These are phyloP conservation scores for Pseudogymnoascus sp. DNA, from an alignment of 2,329 filamentous ascomycete species.

Conservation along the genomic window DNA sequence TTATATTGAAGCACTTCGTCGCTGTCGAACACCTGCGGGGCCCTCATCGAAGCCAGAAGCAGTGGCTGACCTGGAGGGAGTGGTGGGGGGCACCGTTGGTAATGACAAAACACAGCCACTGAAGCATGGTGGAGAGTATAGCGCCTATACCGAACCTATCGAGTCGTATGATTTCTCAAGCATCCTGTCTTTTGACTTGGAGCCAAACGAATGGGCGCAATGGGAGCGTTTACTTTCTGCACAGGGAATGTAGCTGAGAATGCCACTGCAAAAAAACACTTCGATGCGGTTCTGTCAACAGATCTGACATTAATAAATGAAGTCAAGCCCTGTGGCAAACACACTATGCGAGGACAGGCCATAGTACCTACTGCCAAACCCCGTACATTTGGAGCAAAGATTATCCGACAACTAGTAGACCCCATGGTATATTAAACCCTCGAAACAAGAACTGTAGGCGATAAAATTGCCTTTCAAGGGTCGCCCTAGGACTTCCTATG, in stretches of 20 bases:
- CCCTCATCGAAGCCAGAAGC: slow-evolving; percentile 7
- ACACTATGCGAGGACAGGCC: background rate
- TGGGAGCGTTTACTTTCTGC: slow-evolving; percentile 26
- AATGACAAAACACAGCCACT: background rate
- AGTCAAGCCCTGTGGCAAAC: background rate
- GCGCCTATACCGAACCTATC: slow-evolving; percentile 12
- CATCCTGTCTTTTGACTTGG: slow-evolving; percentile 24
- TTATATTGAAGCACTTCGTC: slow-evolving; percentile 22
- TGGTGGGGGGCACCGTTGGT: background rate
- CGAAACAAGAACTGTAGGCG: background rate
- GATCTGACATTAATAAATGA: background rate
- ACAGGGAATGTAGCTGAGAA: slow-evolving; percentile 12
- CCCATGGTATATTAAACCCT: background rate
- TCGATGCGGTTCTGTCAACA: background rate
- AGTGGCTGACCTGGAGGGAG: background rate
- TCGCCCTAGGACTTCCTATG: background rate
- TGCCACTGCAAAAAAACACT: background rate
- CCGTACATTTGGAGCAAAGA: background rate
- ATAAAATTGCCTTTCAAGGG: background rate
- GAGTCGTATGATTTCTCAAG: slow-evolving; percentile 21
- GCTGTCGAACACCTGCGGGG: slow-evolving; percentile 14
- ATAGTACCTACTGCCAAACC: background rate
- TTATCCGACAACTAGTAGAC: background rate
- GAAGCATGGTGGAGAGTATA: slow-evolving; percentile 2
- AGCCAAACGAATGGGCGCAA: slow-evolving; percentile 26